phyloP scores from a whole-genome alignment of 495 filamentous ascomycete genomes.

The Astrocystis sublimbata region DNA sequence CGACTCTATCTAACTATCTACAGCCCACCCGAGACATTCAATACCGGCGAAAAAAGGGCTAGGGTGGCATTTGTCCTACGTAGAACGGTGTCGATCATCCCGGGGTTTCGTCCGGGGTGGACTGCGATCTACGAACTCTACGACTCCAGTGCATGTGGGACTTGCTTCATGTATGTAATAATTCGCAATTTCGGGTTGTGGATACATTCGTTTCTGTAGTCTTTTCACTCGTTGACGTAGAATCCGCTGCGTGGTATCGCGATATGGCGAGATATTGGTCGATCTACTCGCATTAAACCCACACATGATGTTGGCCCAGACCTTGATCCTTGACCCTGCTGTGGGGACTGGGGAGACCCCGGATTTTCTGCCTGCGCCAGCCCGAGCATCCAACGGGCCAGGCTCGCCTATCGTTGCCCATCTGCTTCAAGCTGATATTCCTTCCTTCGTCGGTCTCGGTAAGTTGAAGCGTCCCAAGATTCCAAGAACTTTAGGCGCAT shows the following conservation, averaged over 20 bases:
- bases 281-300: not conserved
- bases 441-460: too few species aligned
- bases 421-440: too few species aligned
- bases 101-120: too few species aligned
- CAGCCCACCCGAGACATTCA: not conserved
- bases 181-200: too few species aligned
- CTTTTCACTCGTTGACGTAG: not conserved
- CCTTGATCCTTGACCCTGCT: not conserved
- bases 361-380: not conserved
- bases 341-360: not conserved
- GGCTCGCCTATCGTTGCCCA: too few species aligned
- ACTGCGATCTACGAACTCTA: too few species aligned
- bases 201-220: too few species aligned
- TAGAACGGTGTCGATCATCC: slow-evolving; percentile 9
- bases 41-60: not conserved
- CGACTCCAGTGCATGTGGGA: too few species aligned
- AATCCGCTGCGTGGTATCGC: not conserved
- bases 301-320: not conserved
- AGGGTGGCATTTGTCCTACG: slow-evolving; percentile 6
- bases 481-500: too few species aligned
- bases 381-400: too few species aligned
- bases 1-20: not conserved
- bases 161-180: too few species aligned
- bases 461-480: too few species aligned
- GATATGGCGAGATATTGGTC: slow-evolving; percentile 2